A percentile compares a stretch with the other conserved stretches of the same genome.
These are phyloP conservation scores for Senecio squalidus DNA, from an alignment of 140 eudicot genomes.

Conservation along the genomic window DNA sequence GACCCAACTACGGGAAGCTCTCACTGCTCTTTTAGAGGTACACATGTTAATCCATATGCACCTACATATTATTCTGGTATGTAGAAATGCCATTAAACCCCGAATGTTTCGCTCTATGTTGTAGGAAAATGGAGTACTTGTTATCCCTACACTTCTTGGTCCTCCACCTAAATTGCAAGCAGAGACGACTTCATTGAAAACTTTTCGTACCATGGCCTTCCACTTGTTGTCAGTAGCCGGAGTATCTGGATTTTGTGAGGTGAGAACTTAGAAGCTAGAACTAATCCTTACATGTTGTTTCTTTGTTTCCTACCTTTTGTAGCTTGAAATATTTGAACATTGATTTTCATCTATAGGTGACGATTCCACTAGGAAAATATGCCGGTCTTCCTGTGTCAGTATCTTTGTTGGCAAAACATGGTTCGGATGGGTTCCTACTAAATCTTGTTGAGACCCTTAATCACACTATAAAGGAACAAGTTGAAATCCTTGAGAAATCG, in stretches of 20 bases:
- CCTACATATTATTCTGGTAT: not conserved
- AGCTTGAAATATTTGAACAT: conserved; percentile 6
- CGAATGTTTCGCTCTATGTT: not conserved
- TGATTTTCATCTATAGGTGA: conserved; percentile 54
- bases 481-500: conserved; percentile 32
- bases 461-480: conserved; percentile 31
- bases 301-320: not conserved
- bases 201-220: conserved; percentile 71
- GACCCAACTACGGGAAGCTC: conserved; percentile 64
- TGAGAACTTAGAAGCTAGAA: no score
- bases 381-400: conserved; percentile 82
- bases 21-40: conserved; percentile 66
- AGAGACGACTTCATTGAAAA: conserved; percentile 55
- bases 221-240: conserved; percentile 80
- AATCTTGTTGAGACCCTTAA: conserved; percentile 55
- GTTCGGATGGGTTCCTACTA: conserved; percentile 26
- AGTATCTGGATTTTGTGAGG: conserved; percentile 97
- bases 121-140: conserved; percentile 67
- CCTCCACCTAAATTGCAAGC: conserved; percentile 83
- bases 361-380: conserved; percentile 75
- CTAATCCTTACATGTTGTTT: not conserved
- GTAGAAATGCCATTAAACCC: not conserved
- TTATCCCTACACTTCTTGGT: conserved; percentile 85
- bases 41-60: conserved; percentile 4
- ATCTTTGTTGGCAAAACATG: conserved; percentile 42